phyloP scores from a whole-genome alignment of 768 basidiomycete genomes.

The Termitomyces sp. region DNA sequence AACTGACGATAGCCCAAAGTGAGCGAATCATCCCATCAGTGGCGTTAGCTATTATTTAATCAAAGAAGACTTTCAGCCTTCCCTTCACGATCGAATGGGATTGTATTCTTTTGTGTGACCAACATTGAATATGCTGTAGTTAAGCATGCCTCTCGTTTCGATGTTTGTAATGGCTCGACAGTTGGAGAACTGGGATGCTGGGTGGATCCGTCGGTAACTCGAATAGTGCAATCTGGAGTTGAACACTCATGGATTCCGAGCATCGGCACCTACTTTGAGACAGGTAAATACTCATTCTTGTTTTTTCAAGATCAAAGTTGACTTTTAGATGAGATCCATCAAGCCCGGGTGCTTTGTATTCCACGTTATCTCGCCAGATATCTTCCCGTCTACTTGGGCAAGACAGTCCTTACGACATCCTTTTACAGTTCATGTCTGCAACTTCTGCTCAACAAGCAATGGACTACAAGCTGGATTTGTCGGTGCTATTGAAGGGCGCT shows the following conservation, averaged over 20 bases:
- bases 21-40: slow-evolving; percentile 1
- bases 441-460: slow-evolving; percentile 53
- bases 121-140: slow-evolving; percentile 67
- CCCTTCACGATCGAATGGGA: slow-evolving; percentile 33
- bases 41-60: neutral
- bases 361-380: slow-evolving; percentile 15
- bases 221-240: slow-evolving; percentile 75
- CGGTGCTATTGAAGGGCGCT: slow-evolving; percentile 74
- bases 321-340: neutral
- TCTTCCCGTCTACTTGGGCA: slow-evolving; percentile 26
- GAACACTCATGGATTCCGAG: slow-evolving; percentile 65
- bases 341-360: slow-evolving; percentile 22
- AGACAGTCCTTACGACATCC: slow-evolving; percentile 37
- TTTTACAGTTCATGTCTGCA: slow-evolving; percentile 59
- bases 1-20: slow-evolving; percentile 22
- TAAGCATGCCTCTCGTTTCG: slow-evolving; percentile 28
- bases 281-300: slow-evolving; percentile 34
- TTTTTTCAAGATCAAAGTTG: neutral
- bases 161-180: slow-evolving; percentile 51
- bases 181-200: slow-evolving; percentile 81
- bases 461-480: slow-evolving; percentile 61
- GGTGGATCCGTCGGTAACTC: slow-evolving; percentile 71
- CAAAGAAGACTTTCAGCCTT: slow-evolving; percentile 2
- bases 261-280: slow-evolving; percentile 41
- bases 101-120: slow-evolving; percentile 77